These are phyloP conservation scores for Boletus fagicola DNA, from an alignment of 768 basidiomycete species.

Conservation along the genomic window DNA sequence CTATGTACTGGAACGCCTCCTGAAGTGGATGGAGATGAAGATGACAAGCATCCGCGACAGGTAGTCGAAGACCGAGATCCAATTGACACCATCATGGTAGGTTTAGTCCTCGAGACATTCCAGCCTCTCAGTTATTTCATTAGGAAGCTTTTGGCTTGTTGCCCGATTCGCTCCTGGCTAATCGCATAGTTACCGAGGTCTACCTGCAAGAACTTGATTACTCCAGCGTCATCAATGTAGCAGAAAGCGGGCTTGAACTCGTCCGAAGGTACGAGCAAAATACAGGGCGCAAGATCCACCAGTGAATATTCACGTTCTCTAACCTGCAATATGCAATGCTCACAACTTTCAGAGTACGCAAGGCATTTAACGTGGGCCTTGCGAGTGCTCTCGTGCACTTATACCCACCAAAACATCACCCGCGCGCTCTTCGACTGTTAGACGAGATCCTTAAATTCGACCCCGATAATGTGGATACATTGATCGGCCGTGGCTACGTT, in stretches of 20 bases:
- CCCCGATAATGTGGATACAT: slow-evolving; percentile 58
- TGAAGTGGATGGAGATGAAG: slow-evolving; percentile 37
- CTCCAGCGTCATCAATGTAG: slow-evolving; percentile 63
- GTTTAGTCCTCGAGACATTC: slow-evolving; percentile 17
- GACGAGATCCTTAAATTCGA: slow-evolving; percentile 65
- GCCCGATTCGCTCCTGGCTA: slow-evolving; percentile 61
- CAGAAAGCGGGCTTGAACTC: slow-evolving; percentile 67
- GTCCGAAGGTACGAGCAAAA: slow-evolving; percentile 54
- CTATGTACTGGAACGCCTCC: slow-evolving; percentile 51
- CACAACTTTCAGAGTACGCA: slow-evolving; percentile 48
- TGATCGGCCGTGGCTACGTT: slow-evolving; percentile 77
- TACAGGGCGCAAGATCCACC: slow-evolving; percentile 51
- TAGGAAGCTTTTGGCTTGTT: slow-evolving; percentile 56
- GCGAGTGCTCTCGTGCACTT: slow-evolving; percentile 79
- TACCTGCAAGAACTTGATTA: slow-evolving; percentile 73
- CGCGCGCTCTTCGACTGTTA: slow-evolving; percentile 70
- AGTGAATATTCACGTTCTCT: slow-evolving; percentile 35
- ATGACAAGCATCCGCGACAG: slow-evolving; percentile 8
- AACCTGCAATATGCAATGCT: not conserved
- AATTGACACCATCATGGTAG: slow-evolving; percentile 61
- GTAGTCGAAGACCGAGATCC: slow-evolving; percentile 46
- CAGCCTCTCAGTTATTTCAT: slow-evolving; percentile 8
- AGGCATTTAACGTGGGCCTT: slow-evolving; percentile 68
- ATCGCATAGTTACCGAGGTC: slow-evolving; percentile 61
- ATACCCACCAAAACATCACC: slow-evolving; percentile 88